Evolutionary conservation across 345 rosid genomes (phyloP), one percentile per base, ranked within the genome.

Genomic region (Linum trigynum): DNA sequence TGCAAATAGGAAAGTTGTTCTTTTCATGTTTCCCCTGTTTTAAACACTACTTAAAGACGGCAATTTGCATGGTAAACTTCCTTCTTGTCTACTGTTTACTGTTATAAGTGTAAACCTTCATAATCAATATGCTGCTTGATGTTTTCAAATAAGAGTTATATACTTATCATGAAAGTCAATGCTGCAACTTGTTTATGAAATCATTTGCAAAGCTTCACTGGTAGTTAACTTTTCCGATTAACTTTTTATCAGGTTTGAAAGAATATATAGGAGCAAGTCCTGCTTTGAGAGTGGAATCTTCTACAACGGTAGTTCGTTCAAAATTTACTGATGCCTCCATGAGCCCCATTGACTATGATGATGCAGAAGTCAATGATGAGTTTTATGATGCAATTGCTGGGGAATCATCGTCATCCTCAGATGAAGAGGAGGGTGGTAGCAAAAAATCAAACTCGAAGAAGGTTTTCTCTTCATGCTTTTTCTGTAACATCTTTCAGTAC

Each of bases 191-290:
- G 9, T 10, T 9, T 48, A 48, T 10, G 0, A 6, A 48, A 0
- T 5, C 8, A 15, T 48, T 6, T 48, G 11, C 53, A 5, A 23
- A 9, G 53, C 14, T 1, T 48, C 53, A 64, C 55, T 67, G 69
- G 64, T 56, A 65, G 2, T 63, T 60, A 63, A 61, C 60, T 69
- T 70, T 60, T 67, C 53, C 9, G 1, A 48, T 14, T 69, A 8
- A 36, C 32, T 58, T 59, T 65, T 73, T 7, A 75, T 70, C 85
- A 90, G 99, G 97, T 79, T 78, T 94, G 74, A 90, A 90, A 73
- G 97, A 94, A 76, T 94, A 85, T 74, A 76, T 94, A 51, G 91
- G 86, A 76, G 99, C 99, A 70, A 94, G 85, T 75, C 99, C 97
- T 62, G 83, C 80, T 23, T 77, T 88, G 66, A 85, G 78, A 45